These are phyloP conservation scores for Salix brachista DNA, from an alignment of 345 rosid species.

Conservation along the genomic window DNA sequence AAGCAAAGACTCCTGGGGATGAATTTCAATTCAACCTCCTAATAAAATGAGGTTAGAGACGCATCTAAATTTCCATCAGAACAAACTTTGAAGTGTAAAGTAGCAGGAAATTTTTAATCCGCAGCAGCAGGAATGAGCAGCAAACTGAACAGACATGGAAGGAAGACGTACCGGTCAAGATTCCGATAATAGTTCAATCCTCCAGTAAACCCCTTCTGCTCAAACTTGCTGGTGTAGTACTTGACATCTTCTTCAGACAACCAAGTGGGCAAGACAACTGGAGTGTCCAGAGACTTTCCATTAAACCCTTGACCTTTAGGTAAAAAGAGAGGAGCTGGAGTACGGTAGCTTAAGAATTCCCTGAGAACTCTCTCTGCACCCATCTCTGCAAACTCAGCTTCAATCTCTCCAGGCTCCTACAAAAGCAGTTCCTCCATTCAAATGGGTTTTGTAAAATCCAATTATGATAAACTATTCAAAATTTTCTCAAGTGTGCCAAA, in stretches of 20 bases:
- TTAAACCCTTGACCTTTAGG: conserved; percentile 18
- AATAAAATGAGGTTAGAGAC: no score
- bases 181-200: conserved; percentile 27
- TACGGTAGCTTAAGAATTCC: conserved; percentile 7
- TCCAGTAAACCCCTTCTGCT: conserved; percentile 26
- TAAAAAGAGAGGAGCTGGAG: conserved; percentile 4
- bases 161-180: conserved; percentile 9
- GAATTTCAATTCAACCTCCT: no score
- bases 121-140: background rate
- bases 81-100: background rate
- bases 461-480: no score
- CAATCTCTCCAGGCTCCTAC: conserved; percentile 17
- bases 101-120: background rate
- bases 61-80: no score
- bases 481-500: no score
- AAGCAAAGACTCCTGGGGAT: background rate
- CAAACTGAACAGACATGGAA: background rate
- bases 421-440: background rate
- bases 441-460: background rate
- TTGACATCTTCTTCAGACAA: conserved; percentile 28
- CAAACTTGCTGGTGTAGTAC: conserved; percentile 20
- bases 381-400: conserved; percentile 11
- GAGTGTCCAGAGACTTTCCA: conserved; percentile 12
- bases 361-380: conserved; percentile 6
- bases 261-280: conserved; percentile 23